Evolutionary conservation across 192 early-diverging fungal species (phyloP).

Genomic region (Cladochytrium replicatum): DNA sequence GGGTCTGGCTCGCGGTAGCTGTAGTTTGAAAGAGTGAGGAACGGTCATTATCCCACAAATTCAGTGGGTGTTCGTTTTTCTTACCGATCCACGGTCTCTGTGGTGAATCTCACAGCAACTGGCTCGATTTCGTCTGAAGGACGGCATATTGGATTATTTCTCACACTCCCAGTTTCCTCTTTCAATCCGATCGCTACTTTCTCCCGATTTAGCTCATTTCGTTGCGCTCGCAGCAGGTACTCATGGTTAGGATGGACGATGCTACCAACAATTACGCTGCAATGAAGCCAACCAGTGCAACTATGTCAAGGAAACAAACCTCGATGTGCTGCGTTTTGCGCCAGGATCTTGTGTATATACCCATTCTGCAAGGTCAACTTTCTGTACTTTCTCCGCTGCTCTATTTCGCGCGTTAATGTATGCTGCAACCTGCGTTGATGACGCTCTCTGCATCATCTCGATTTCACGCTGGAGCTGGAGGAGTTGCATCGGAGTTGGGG

Average conservation of each 20-base stretch:
- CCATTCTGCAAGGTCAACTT: constrained; percentile 20
- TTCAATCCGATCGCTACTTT: constrained; percentile 15
- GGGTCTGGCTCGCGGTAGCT: no score
- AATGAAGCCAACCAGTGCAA: not conserved
- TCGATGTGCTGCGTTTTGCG: constrained; percentile 18
- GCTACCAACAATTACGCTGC: constrained; percentile 8
- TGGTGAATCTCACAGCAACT: constrained; percentile 14
- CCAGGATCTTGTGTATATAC: constrained; percentile 12
- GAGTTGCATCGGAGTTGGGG: not conserved
- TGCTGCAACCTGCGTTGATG: not conserved
- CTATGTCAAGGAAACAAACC: constrained; percentile 4
- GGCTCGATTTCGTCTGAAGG: constrained; percentile 10
- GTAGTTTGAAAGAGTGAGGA: no score
- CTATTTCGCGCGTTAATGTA: constrained; percentile 8
- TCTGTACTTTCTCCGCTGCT: not conserved
- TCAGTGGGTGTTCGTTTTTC: no score
- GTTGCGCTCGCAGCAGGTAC: not conserved
- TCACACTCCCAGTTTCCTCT: constrained; percentile 33
- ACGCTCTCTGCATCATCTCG: constrained; percentile 6
- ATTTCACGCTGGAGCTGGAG: not conserved
- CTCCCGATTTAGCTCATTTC: not conserved
- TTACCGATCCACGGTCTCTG: constrained; percentile 30
- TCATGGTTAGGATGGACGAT: constrained; percentile 20
- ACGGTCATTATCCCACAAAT: no score
- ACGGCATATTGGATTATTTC: constrained; percentile 28